Base-by-base conservation (phyloP, 495 filamentous ascomycete species). In the Hypoxylon lenormandii region DNA sequence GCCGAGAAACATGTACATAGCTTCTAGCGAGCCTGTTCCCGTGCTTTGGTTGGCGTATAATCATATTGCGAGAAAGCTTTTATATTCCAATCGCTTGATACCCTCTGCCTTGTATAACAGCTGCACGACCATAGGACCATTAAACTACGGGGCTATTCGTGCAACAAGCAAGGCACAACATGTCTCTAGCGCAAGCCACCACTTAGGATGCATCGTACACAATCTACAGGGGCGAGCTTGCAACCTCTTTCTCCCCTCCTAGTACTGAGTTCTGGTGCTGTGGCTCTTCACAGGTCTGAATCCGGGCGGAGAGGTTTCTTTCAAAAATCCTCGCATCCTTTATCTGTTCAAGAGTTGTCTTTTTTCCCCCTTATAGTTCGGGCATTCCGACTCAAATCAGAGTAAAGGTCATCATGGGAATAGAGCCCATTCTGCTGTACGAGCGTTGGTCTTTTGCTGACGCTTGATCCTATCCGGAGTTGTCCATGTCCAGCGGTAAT, bases 391-490 rank as follows among this genome's bases (percentile, higher is more conserved):
- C 10, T 49, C 33, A 5, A 37, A 48, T 30, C 4, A 45, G 55
- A 58, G 23, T 37, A 60, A 23, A 60, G 45, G 16, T n/a, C 48
- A 22, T 45, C 53, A 36, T 36, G 18, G 18, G 33, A 48, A 47
- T 57, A 51, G 45, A 45, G 51, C 5, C 0, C 8, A 23, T 46
- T 40, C 23, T 19, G 46, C 22, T 30, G 45, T 51, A 42, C 21
- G 46, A 55, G 26, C 60, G 28, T 13, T 55, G 48, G 19, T 45
- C 50, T 63, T 63, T 53, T 69, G 45, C 58, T 63, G 30, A 55
- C 28, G 21, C 53, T 65, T 26, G 46, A 69, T 69, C 54, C 58
- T 69, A 64, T 69, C 66, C 66, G 54, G 15, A 56, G 46, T 62
- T 61, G 33, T 49, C 38, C 43, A 18, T 33, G 16, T 19, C 16